Evolutionary conservation across 106 monocot species (phyloP), one percentile per base, ranked within the genome.

Genomic region (Acanthochlamys bracteata): DNA sequence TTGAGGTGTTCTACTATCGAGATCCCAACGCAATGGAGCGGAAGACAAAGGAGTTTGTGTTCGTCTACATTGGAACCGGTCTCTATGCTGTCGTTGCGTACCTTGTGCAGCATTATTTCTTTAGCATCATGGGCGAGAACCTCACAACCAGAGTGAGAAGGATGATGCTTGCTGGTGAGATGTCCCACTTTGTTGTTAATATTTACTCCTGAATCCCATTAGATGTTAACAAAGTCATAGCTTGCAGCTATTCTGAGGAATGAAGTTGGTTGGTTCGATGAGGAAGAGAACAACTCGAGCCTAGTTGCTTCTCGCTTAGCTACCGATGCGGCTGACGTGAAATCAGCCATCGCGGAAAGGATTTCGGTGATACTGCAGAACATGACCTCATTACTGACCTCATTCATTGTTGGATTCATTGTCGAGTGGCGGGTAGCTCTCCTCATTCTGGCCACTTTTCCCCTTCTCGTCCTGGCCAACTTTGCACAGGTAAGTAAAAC

Each of bases 251-350:
- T 98, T 46, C 63, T 98, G 33, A 85, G 88, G 66, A 98, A 98
- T 66, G 96, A 98, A 80, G 96, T 98, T 7, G 96, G 91, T 23
- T 98, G 96, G 96, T 98, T 98, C 51, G 96, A 98, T 42, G 91
- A 98, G 59, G 96, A 98, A 58, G 96, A 88, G 66, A 91, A 98
- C 75, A 98, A 98, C 67, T 98, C 96, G 4, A 88, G 91, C 75
- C 83, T 98, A 25, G 75, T 98, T 1, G 96, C 96, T 54, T 82
- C 87, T 62, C 88, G 88, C 15, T 53, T 98, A 71, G 73, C 91
- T 9, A 88, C 82, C 1, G 96, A 98, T 67, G 88, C 96, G 3
- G 82, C 91, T 39, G 96, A 98, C 71, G 96, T 91, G 71, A 98
- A 91, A 74, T 85, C 96, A 13, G 96, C 91, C 16, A 98, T 87